Evolutionary conservation across 441 rosid species (phyloP).

Genomic region (Aquilaria agallochum): DNA sequence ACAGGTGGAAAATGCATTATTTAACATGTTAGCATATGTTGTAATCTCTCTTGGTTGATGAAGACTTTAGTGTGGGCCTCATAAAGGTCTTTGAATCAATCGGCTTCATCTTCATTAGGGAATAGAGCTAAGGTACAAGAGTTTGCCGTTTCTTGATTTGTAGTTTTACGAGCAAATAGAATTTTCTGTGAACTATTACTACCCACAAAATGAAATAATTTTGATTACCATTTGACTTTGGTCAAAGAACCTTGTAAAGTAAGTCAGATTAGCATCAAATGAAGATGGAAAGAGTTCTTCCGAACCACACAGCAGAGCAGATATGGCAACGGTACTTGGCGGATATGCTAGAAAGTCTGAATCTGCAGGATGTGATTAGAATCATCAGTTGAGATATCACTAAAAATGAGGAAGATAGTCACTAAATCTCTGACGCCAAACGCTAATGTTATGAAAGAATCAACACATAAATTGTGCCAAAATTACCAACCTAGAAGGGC

Average conservation of each 20-base stretch:
- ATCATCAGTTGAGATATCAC: neutral
- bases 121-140: too few relatives aligned
- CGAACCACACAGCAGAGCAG: constrained; percentile 36
- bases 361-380: constrained; percentile 29
- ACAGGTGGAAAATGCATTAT: too few relatives aligned
- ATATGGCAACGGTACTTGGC: constrained; percentile 47
- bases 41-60: too few relatives aligned
- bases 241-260: constrained; percentile 23
- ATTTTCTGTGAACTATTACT: too few relatives aligned
- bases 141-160: too few relatives aligned
- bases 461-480: neutral
- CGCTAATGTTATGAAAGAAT: neutral
- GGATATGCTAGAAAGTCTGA: constrained; percentile 33
- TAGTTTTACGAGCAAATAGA: too few relatives aligned
- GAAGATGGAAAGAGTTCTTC: constrained; percentile 23
- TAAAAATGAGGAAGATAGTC: neutral
- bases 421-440: too few relatives aligned
- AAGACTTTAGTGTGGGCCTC: too few relatives aligned
- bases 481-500: constrained; percentile 36
- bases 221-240: constrained; percentile 37
- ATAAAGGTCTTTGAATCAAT: too few relatives aligned
- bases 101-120: too few relatives aligned
- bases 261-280: constrained; percentile 10
- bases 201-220: neutral
- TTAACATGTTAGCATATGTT: too few relatives aligned